phyloP scores from a whole-genome alignment of 2,329 filamentous ascomycete genomes.

The Celoporthe dispersa region DNA sequence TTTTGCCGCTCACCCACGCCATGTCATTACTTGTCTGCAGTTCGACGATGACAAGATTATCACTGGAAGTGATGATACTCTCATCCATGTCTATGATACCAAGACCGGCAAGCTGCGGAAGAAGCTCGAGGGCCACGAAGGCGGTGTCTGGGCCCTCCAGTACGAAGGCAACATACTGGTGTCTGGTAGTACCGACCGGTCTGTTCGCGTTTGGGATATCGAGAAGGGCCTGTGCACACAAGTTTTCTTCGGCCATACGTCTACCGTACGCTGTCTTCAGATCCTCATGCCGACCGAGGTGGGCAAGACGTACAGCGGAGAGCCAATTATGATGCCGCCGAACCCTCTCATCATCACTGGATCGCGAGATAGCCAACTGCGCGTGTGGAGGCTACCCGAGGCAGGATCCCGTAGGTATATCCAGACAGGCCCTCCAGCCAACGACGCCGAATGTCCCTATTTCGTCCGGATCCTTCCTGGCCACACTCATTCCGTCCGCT shows the following conservation, averaged over 20 bases:
- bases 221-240: conserved; percentile 91
- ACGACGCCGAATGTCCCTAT: conserved; percentile 84
- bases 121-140: conserved; percentile 90
- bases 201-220: conserved; percentile 99
- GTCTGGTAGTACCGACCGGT: conserved; percentile 93
- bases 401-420: conserved; percentile 77
- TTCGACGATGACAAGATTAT: conserved; percentile 98
- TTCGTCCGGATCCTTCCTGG: conserved; percentile 87
- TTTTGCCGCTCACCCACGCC: conserved; percentile 92
- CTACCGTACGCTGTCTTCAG: conserved; percentile 92
- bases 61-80: conserved; percentile 94
- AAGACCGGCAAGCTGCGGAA: conserved; percentile 86
- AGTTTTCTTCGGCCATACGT: conserved; percentile 96
- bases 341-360: conserved; percentile 97
- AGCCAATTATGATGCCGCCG: conserved; percentile 85
- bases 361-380: conserved; percentile 89
- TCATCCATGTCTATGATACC: conserved; percentile 98
- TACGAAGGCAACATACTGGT: conserved; percentile 95
- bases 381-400: conserved; percentile 92
- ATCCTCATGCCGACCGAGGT: conserved; percentile 87
- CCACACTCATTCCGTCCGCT: conserved; percentile 91
- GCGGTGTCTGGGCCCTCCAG: conserved; percentile 95
- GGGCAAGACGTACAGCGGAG: conserved; percentile 70
- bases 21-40: conserved; percentile 96
- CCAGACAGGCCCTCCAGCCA: conserved; percentile 75